phyloP scores from a whole-genome alignment of 1,284 basidiomycete species.

The Farysia itapuensis region DNA sequence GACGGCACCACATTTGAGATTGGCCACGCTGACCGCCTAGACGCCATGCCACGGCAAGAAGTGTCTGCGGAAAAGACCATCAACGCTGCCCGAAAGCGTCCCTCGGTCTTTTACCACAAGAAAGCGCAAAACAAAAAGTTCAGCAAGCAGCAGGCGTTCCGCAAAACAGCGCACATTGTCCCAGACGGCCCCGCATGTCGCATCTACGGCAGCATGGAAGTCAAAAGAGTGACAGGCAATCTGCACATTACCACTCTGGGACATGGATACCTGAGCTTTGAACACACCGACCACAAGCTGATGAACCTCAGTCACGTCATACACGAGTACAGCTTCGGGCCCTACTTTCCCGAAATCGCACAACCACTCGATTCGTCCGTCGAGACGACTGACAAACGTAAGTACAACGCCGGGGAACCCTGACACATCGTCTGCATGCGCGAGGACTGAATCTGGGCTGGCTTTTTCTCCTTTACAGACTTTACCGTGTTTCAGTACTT shows the following conservation, averaged over 20 bases:
- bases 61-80: constrained; percentile 36
- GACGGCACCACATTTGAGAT: constrained; percentile 77
- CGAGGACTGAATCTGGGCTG: neutral
- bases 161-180: constrained; percentile 52
- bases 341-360: constrained; percentile 90
- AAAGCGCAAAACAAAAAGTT: constrained; percentile 52
- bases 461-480: constrained; percentile 1
- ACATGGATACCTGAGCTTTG: constrained; percentile 83
- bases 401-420: constrained; percentile 58
- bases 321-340: constrained; percentile 93
- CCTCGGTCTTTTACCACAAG: constrained; percentile 13
- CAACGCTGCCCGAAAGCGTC: constrained; percentile 23
- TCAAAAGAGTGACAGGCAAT: constrained; percentile 82
- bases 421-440: neutral
- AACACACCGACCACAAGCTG: constrained; percentile 77
- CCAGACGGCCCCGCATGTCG: constrained; percentile 69
- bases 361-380: constrained; percentile 81
- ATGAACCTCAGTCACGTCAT: constrained; percentile 98
- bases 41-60: constrained; percentile 58
- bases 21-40: constrained; percentile 75
- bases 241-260: constrained; percentile 76
- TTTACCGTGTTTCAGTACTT: constrained; percentile 79
- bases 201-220: constrained; percentile 78
- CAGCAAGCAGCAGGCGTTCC: constrained; percentile 64
- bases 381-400: constrained; percentile 77